A percentile compares a stretch with the other conserved stretches of the same genome.
These are phyloP conservation scores for Lunularia cruciata DNA, from an alignment of 225 moss, liverwort and hornwort species.

Conservation along the genomic window DNA sequence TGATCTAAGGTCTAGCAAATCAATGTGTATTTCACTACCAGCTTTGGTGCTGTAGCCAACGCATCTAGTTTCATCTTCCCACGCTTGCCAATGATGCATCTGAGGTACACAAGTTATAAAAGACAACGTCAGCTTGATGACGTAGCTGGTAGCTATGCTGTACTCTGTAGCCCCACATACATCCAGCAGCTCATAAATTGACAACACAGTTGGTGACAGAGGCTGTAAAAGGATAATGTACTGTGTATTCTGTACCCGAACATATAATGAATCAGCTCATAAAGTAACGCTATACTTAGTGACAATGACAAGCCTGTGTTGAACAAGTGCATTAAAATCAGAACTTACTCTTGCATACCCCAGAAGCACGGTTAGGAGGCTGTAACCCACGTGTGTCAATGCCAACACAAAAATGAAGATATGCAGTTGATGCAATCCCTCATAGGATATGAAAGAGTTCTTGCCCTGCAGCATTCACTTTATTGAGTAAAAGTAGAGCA, in stretches of 20 bases:
- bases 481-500: no score
- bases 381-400: slow-evolving; percentile 75
- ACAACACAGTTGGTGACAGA: no score
- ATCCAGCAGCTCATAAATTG: no score
- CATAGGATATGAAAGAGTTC: slow-evolving; percentile 66
- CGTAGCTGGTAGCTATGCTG: no score
- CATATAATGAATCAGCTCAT: background rate
- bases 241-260: no score
- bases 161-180: no score
- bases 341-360: slow-evolving; percentile 71
- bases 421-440: slow-evolving; percentile 91
- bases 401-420: slow-evolving; percentile 96
- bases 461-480: slow-evolving; percentile 60
- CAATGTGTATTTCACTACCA: slow-evolving; percentile 33
- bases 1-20: background rate
- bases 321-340: background rate
- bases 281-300: no score
- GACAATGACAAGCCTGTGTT: background rate
- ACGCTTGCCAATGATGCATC: slow-evolving; percentile 71
- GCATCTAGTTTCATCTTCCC: slow-evolving; percentile 54
- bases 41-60: slow-evolving; percentile 28
- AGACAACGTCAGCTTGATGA: no score
- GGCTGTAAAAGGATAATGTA: no score
- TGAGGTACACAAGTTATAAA: no score
- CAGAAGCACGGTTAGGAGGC: slow-evolving; percentile 56